Base-by-base conservation (phyloP, 2,329 filamentous ascomycete genomes). In the Calonectria montana region DNA sequence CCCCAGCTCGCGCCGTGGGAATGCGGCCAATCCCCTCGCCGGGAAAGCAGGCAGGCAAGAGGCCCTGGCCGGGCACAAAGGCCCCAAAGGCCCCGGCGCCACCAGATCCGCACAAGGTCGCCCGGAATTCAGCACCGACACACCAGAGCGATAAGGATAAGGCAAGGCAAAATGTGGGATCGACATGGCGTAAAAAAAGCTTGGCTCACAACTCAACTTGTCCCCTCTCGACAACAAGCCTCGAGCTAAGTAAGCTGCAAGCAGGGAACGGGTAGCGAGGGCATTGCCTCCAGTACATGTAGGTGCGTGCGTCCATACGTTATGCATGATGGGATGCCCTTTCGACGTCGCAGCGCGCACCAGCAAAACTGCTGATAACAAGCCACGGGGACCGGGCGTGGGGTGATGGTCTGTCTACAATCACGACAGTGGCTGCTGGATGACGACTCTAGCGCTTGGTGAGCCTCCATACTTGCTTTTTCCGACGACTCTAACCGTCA, bases 321-420 rank as follows among this genome's bases (percentile, higher is more conserved):
- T 35, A 35, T 35, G 31, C 31, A 35, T 35, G 31, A 35, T 35
- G 31, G 31, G 31, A 35, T 35, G 10, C 31, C 31, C 57, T 53
- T 21, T 27, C 55, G 15, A 43, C 50, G 65, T 57, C 43, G 65
- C 57, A 62, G 48, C 31, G 55, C 47, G 35, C 63, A 47, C 3
- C 47, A 27, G 15, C 25, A 63, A 69, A 69, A 69, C 67, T 62
- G 68, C 68, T 70, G 68, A 70, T 70, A 70, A 70, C 63, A 41
- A 57, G 25, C 64, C 68, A 70, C 63, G 63, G 45, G 63, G 15
- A 18, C 29, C 69, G 64, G 63, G 69, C 69, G 69, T 71, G 69
- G 69, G 63, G 63, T 67, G 69, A 71, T 63, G 37, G 37, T 41
- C 47, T 21, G 37, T 47, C 66, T 47, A 61, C 31, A 25, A 31